Percentiles rank a stretch among this genome's conserved stretches.
phyloP scores from a whole-genome alignment of 108 stramenopile genomes.

The Skeletonema potamos region DNA sequence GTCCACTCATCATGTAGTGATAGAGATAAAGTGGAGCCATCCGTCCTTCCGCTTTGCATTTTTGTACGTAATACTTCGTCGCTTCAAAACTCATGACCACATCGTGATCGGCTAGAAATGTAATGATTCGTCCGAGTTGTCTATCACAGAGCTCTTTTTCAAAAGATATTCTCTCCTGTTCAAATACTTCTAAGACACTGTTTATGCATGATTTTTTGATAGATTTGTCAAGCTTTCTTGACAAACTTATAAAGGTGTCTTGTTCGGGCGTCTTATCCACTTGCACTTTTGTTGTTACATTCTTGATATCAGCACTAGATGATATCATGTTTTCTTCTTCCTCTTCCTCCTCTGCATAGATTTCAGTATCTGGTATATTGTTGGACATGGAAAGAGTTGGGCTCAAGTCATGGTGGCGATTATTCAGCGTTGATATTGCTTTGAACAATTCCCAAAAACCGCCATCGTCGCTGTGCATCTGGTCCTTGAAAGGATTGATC shows the following conservation, averaged over 20 bases:
- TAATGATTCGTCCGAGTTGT: background rate
- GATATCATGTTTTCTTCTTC: background rate
- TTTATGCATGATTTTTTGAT: background rate
- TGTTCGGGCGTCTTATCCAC: background rate
- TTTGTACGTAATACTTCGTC: conserved; percentile 16
- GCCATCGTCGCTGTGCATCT: background rate
- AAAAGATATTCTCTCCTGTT: background rate
- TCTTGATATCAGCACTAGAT: background rate
- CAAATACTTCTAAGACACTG: background rate
- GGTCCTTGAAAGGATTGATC: background rate
- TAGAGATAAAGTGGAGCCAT: conserved; percentile 23
- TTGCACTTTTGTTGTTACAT: background rate
- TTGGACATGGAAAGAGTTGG: background rate
- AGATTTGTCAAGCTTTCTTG: background rate
- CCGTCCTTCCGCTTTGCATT: conserved; percentile 19
- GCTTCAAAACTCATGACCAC: conserved; percentile 4
- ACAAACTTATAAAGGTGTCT: background rate
- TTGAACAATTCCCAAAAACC: background rate
- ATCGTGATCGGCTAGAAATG: background rate
- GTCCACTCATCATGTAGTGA: background rate
- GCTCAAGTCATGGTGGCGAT: background rate
- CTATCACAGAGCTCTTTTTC: background rate
- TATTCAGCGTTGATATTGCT: conserved; percentile 3
- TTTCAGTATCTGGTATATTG: background rate
- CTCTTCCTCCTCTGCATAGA: background rate